A percentile compares a stretch with the other conserved stretches of the same genome.
phyloP scores from a whole-genome alignment of 345 rosid species.

The Brassica juncea region DNA sequence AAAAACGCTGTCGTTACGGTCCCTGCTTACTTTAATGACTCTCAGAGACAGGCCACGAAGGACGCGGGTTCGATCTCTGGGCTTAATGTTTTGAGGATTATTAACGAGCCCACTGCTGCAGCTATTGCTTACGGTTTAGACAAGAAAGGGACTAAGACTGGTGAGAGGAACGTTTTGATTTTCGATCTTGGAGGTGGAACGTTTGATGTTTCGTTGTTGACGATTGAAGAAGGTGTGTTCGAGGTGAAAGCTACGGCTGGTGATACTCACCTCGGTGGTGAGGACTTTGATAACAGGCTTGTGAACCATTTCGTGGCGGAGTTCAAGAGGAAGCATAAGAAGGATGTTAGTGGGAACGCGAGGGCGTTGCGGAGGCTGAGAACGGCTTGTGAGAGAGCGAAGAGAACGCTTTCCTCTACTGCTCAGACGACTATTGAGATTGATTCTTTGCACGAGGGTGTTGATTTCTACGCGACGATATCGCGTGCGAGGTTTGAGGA shows the following conservation, averaged over 20 bases:
- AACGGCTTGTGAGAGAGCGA: conserved; percentile 71
- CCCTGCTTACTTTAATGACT: conserved; percentile 45
- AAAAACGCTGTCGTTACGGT: conserved; percentile 45
- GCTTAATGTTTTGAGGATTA: conserved; percentile 40
- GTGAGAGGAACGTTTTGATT: conserved; percentile 44
- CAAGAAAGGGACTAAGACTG: conserved; percentile 39
- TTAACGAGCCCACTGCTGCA: conserved; percentile 49
- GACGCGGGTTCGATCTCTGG: conserved; percentile 43
- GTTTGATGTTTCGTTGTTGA: conserved; percentile 63
- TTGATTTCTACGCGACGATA: conserved; percentile 46
- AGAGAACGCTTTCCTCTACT: conserved; percentile 63
- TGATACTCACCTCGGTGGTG: conserved; percentile 75
- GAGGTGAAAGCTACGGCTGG: conserved; percentile 76
- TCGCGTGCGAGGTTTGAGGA: conserved; percentile 54
- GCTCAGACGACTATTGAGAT: conserved; percentile 51
- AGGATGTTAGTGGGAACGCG: conserved; percentile 60
- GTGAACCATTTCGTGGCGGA: conserved; percentile 73
- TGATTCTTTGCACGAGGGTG: conserved; percentile 51
- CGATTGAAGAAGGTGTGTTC: conserved; percentile 71
- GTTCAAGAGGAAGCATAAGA: conserved; percentile 67
- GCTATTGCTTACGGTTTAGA: conserved; percentile 47
- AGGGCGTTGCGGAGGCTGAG: conserved; percentile 71
- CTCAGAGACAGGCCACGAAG: conserved; percentile 43
- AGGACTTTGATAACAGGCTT: conserved; percentile 70
- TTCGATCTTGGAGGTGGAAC: conserved; percentile 74